Evolutionary conservation across 2,329 filamentous ascomycete genomes (phyloP).

Genomic region (Cordyceps pruinosa): DNA sequence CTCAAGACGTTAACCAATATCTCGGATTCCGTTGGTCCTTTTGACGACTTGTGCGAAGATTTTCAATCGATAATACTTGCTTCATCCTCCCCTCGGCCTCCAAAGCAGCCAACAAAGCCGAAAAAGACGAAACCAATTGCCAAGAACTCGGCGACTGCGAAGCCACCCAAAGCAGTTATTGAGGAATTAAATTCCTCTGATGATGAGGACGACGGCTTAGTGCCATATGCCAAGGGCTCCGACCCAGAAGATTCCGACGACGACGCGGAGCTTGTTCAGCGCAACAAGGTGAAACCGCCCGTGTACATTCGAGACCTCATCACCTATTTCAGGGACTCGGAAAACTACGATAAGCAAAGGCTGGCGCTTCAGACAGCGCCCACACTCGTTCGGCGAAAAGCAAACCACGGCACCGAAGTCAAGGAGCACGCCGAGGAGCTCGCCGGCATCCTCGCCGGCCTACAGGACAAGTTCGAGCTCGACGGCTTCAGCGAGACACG

Average conservation of each 20-base stretch:
- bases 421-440: slow-evolving; percentile 77
- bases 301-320: slow-evolving; percentile 89
- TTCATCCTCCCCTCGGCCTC: background rate
- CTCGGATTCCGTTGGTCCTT: slow-evolving; percentile 55
- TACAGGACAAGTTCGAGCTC: slow-evolving; percentile 81
- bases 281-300: slow-evolving; percentile 75
- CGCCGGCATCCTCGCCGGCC: slow-evolving; percentile 65
- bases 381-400: slow-evolving; percentile 77
- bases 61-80: background rate
- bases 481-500: slow-evolving; percentile 69
- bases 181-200: slow-evolving; percentile 59
- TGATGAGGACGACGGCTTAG: slow-evolving; percentile 59
- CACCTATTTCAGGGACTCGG: slow-evolving; percentile 67
- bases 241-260: slow-evolving; percentile 90
- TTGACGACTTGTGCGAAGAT: slow-evolving; percentile 41
- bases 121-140: slow-evolving; percentile 25
- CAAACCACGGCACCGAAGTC: slow-evolving; percentile 81
- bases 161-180: slow-evolving; percentile 43
- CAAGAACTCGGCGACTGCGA: slow-evolving; percentile 23
- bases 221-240: slow-evolving; percentile 76
- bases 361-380: slow-evolving; percentile 73
- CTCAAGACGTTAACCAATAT: slow-evolving; percentile 61
- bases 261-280: slow-evolving; percentile 77
- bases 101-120: slow-evolving; percentile 16
- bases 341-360: slow-evolving; percentile 78